A percentile compares a stretch with the other conserved stretches of the same genome.
These are phyloP conservation scores for Diaporthe destruens DNA, from an alignment of 2,329 filamentous ascomycete species.

Conservation along the genomic window DNA sequence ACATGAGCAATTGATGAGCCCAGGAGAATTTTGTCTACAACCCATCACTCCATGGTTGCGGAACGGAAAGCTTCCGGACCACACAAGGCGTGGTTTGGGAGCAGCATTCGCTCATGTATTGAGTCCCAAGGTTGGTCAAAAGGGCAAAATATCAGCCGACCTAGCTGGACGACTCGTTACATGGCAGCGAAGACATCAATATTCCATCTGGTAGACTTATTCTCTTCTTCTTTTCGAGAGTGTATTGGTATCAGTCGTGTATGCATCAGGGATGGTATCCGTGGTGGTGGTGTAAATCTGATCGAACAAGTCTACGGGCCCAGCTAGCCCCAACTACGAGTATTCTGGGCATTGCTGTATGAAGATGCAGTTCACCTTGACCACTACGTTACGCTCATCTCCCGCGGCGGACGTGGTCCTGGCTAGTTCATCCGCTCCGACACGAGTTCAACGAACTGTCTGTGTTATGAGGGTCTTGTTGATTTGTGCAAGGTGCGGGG, in stretches of 20 bases:
- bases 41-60: conserved; percentile 57
- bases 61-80: conserved; percentile 58
- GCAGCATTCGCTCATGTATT: background rate
- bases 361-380: background rate
- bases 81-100: conserved; percentile 46
- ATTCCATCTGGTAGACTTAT: background rate
- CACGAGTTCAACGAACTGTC: background rate
- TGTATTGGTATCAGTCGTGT: background rate
- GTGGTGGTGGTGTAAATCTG: no score
- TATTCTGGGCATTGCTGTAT: no score
- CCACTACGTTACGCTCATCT: background rate
- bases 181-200: background rate
- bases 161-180: background rate
- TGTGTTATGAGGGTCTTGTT: background rate
- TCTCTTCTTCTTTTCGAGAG: background rate
- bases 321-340: no score
- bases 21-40: conserved; percentile 49
- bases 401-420: background rate
- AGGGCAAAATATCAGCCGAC: background rate
- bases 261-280: no score
- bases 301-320: no score
- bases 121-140: background rate
- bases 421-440: background rate
- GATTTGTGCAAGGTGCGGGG: background rate
- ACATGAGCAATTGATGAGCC: conserved; percentile 51